Conservation (phyloP, 768 basidiomycete species). For the Termitomyces sp. region DNA sequence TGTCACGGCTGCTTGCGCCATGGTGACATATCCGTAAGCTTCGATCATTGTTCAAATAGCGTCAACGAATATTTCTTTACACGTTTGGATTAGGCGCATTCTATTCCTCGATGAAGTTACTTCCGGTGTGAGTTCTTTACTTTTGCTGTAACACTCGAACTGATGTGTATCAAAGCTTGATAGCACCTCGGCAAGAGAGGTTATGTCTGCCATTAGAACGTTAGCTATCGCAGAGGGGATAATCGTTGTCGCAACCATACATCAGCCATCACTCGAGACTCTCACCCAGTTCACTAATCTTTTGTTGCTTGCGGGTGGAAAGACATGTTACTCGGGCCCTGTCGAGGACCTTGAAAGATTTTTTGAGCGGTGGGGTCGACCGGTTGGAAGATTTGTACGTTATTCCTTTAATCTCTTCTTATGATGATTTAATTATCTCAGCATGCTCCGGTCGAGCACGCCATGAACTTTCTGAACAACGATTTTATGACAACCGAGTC, state of each 20-base stretch:
- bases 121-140: slow-evolving; percentile 30
- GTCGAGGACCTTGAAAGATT: slow-evolving; percentile 34
- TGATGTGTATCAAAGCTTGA: slow-evolving; percentile 28
- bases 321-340: slow-evolving; percentile 35
- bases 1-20: slow-evolving; percentile 51
- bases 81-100: slow-evolving; percentile 30
- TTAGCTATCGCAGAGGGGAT: slow-evolving; percentile 42
- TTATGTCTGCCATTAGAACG: slow-evolving; percentile 35
- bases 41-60: not conserved
- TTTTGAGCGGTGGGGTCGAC: slow-evolving; percentile 33
- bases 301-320: slow-evolving; percentile 50
- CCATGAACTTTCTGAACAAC: slow-evolving; percentile 49
- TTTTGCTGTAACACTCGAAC: not conserved
- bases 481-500: slow-evolving; percentile 29
- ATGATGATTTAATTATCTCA: slow-evolving; percentile 18
- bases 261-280: slow-evolving; percentile 60
- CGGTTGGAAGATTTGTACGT: slow-evolving; percentile 28
- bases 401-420: not conserved
- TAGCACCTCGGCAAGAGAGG: slow-evolving; percentile 38
- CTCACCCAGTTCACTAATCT: slow-evolving; percentile 56
- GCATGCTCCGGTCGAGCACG: slow-evolving; percentile 53
- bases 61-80: not conserved
- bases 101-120: slow-evolving; percentile 62
- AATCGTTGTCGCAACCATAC: slow-evolving; percentile 59
- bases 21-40: slow-evolving; percentile 49